Conservation (phyloP, 2,329 filamentous ascomycete genomes). For the Aureobasidium sp. region DNA sequence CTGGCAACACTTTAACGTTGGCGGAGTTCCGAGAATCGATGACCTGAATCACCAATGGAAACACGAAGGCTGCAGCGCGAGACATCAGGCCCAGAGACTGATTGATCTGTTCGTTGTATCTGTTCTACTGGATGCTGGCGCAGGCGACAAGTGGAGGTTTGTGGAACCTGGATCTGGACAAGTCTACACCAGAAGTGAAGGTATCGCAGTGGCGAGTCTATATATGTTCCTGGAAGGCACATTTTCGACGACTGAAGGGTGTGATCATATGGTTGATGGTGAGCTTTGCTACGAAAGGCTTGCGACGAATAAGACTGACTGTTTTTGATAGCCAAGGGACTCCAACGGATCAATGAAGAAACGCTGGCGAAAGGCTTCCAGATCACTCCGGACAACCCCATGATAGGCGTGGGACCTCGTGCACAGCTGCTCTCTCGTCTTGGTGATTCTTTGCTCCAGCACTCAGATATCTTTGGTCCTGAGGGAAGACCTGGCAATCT, state of each 20-base stretch:
- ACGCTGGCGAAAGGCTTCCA: conserved; percentile 69
- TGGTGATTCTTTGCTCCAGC: conserved; percentile 57
- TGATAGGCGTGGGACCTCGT: conserved; percentile 76
- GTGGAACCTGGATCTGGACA: conserved; percentile 75
- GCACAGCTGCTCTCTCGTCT: conserved; percentile 65
- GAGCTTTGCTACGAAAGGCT: background rate
- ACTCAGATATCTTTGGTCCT: conserved; percentile 68
- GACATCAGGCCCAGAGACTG: conserved; percentile 60
- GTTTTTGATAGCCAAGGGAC: conserved; percentile 46
- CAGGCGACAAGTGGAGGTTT: conserved; percentile 78
- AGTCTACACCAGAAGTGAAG: conserved; percentile 72
- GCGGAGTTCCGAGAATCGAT: conserved; percentile 58
- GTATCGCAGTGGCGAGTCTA: conserved; percentile 60
- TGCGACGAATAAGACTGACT: conserved; percentile 53
- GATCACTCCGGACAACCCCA: conserved; percentile 63
- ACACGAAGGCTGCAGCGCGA: conserved; percentile 49
- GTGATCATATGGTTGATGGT: background rate
- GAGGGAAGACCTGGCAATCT: conserved; percentile 80
- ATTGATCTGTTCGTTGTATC: conserved; percentile 68
- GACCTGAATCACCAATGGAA: conserved; percentile 58
- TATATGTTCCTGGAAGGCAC: conserved; percentile 82
- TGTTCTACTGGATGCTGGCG: conserved; percentile 71
- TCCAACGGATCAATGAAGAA: conserved; percentile 29
- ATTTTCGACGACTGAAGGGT: conserved; percentile 51
- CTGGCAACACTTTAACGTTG: conserved; percentile 71